Evolutionary conservation across 768 basidiomycete genomes (phyloP), one percentile per base, ranked within the genome.

Genomic region (Pisolithus marmoratus): DNA sequence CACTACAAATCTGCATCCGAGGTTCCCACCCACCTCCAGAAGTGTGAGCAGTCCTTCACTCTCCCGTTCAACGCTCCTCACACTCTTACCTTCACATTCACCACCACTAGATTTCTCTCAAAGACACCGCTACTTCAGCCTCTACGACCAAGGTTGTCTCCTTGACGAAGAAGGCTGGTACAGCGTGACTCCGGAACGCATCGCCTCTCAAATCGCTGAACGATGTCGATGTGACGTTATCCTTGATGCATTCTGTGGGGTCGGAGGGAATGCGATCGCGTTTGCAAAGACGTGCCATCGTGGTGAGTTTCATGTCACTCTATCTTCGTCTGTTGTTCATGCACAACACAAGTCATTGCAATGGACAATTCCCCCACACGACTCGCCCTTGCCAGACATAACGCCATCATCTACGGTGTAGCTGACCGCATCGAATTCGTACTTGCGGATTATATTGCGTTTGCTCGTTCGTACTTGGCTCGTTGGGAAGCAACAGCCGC

Each of bases 121-220:
- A 66, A 77, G 95, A 29, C 76, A 81, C 49, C 82, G 91, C 1
- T 84, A 82, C 57, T 93, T 98, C 65, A 87, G 87, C 1, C 70
- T 82, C 27, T 94, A 92, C 59, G 79, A 84, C 23, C 68, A 82
- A 17, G 93, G 94, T 1, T 91, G 93, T 63, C 74, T 96, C 2
- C 72, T 98, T 11, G 96, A 98, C 57, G 83, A 89, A 58, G 92
- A 95, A 65, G 95, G 95, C n/a, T 97, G 94, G 95, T 98, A 88
- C 70, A 93, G 89, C 55, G 86, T 98, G 53, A 99, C 96, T 0
- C 95, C 96, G 0, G 94, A 98, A 61, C 77, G 77, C 37, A 83
- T 99, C n/a, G 96, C 94, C 8, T 70, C 81, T 54, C 94, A 92
- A 65, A 97, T 97, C 42, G 95, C 96, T 0, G 88, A 95, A 58